Evolutionary conservation across 192 early-diverging fungal genomes (phyloP), one percentile per base, ranked within the genome.

Genomic region (Thamnidium elegans): DNA sequence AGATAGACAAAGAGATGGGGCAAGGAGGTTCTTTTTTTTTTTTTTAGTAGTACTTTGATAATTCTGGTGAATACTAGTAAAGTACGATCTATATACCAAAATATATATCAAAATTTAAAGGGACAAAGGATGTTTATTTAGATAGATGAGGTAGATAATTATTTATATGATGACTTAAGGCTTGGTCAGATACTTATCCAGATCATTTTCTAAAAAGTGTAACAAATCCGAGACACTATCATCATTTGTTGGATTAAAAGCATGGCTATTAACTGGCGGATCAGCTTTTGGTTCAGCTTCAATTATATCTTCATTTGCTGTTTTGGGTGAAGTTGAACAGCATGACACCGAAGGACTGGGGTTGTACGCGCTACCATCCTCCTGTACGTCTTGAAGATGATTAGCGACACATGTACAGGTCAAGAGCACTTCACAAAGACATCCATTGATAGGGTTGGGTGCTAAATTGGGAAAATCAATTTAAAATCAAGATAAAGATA

Each of bases 401-500:
- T 20, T n/a, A 4, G 63, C 31, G 3, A 70, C 73, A 46, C 73
- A 75, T 4, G 20, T 70, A 31, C 73, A 75, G 10, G 8, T 66
- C 23, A 65, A 31, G 15, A 67, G 51, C 4, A 75, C 30, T 39
- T 65, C 48, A 26, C 73, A 75, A 14, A 70, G 50, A 36, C 73
- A 75, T 2, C 73, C 73, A 47, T 69, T 75, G n/a, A 75, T 62
- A 23, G 73, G 63, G 20, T 75, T 75, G n/a, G 68, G 67, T 36
- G 44, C 70, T 72, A 31, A 46, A 32, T 58, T 31, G 7, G 34
- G 36, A 39, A 10, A 39, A 4, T 39, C 9, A 39, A 39, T 10
- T 9, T 1, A 39, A 10, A 4, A 26, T 14, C 11, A 43, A 39
- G 30, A 53, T 20, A 32, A n/a, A n/a, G n/a, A 31, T 48, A 30